Base-by-base conservation (phyloP, 305 asterid species). In the Fraxinus latifolia region DNA sequence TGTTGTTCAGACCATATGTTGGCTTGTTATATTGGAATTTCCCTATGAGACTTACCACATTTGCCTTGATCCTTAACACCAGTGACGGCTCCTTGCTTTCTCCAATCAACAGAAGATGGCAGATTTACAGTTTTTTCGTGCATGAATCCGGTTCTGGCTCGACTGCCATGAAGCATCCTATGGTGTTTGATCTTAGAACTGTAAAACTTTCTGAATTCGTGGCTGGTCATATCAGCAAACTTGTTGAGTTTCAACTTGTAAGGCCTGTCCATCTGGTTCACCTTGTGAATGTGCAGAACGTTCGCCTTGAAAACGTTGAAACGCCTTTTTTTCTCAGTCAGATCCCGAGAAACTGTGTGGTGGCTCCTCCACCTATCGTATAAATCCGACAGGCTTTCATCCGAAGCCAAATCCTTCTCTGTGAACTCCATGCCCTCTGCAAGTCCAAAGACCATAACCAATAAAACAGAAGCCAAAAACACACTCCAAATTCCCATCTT, bases 241-340 rank as follows among this genome's bases (percentile, higher is more conserved):
- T 82, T 78, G 86, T 95, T 95, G 84, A 95, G 97, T 85, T 87
- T 90, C 89, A 95, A 87, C 89, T 93, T 95, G 83, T 92, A 95
- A 39, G 97, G 97, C 89, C 50, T 86, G 86, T 88, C 91, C 98
- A 88, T 85, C 89, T 84, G 80, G 89, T 93, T 95, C 84, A 84
- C 91, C 82, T 77, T 60, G 78, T 95, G 91, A 72, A 95, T 76
- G 79, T 90, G 90, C 31, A 78, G 87, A 82, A 91, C 96, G 15
- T 95, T 95, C 0, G 89, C 90, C 77, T 90, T 93, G 88, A 93
- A 95, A 77, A 95, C 97, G 65, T 93, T 92, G 94, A 92, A 95
- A 15, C 98, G 97, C 53, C 58, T 71, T 29, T 60, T 87, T 79
- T 92, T 93, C 93, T 94, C 95, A 0, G 87, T 44, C 1, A 92